Evolutionary conservation across 805 yeast genomes (phyloP).

Genomic region (Hanseniaspora vineae): DNA sequence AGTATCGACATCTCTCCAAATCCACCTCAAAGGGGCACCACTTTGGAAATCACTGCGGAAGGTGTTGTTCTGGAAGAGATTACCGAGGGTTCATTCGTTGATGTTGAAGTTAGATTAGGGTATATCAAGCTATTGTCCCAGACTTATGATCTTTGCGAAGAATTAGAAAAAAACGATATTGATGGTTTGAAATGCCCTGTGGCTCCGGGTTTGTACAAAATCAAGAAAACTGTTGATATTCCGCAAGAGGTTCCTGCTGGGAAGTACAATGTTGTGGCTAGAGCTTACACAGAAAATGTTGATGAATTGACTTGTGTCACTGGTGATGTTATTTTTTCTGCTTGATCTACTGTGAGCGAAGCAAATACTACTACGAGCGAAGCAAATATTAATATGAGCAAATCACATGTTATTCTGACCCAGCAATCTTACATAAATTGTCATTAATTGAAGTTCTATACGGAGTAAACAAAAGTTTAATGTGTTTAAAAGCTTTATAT

Average conservation of each 20-base stretch:
- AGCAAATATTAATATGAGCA: no score
- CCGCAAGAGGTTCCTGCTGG: constrained; percentile 96
- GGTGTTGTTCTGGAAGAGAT: constrained; percentile 48
- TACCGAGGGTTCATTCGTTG: constrained; percentile 84
- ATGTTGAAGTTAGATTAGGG: constrained; percentile 86
- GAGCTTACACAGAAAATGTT: constrained; percentile 81
- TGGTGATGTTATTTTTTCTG: constrained; percentile 43
- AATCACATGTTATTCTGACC: no score
- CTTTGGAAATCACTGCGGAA: constrained; percentile 64
- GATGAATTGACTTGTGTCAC: constrained; percentile 73
- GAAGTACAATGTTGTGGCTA: constrained; percentile 69
- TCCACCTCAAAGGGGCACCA: constrained; percentile 80
- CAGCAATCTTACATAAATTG: no score
- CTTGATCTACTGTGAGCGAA: no score
- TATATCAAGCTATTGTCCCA: constrained; percentile 78
- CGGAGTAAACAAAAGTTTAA: no score
- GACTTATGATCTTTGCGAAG: constrained; percentile 88
- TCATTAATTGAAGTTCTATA: no score
- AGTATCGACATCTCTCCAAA: constrained; percentile 59
- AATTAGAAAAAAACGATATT: constrained; percentile 62
- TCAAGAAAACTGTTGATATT: constrained; percentile 64
- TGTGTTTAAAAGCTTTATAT: no score
- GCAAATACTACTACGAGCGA: no score
- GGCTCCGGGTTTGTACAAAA: constrained; percentile 47
- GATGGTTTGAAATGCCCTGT: constrained; percentile 64